Conservation (phyloP, 2,329 filamentous ascomycete species). For the Bipolaris sorokiniana region DNA sequence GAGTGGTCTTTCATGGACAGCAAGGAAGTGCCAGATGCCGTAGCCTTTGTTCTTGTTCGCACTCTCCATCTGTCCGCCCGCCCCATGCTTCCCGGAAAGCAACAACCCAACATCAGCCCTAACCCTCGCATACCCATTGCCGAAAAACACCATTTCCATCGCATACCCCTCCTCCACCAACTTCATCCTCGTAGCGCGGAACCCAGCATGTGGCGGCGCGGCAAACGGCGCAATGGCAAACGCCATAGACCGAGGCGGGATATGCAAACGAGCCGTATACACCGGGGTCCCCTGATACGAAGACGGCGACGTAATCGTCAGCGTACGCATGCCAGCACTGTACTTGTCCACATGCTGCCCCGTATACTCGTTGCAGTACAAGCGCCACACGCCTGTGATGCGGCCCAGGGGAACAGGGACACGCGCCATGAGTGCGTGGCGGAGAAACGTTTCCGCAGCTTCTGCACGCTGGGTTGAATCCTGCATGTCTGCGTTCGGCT, state of each 20-base stretch:
- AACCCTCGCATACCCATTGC: constrained; percentile 38
- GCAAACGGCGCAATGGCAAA: constrained; percentile 27
- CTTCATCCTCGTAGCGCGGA: constrained; percentile 27
- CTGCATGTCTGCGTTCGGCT: background rate
- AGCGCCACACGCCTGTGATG: constrained; percentile 34
- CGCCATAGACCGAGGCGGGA: constrained; percentile 38
- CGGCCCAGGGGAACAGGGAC: constrained; percentile 36
- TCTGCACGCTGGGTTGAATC: too few species aligned
- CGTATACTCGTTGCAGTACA: constrained; percentile 31
- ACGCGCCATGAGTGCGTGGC: constrained; percentile 22
- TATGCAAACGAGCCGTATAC: constrained; percentile 34
- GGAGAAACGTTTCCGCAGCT: constrained; percentile 27
- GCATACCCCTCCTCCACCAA: constrained; percentile 33
- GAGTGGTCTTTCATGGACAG: too few species aligned
- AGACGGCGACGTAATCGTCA: constrained; percentile 19
- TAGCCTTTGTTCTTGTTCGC: too few species aligned
- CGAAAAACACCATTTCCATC: constrained; percentile 38
- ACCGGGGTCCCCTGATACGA: background rate
- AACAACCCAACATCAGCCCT: constrained; percentile 36
- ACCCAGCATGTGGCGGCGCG: constrained; percentile 37
- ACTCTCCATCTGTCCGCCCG: too few species aligned
- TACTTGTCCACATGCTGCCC: constrained; percentile 37
- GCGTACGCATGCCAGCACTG: constrained; percentile 32
- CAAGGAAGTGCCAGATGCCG: too few species aligned
- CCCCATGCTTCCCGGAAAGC: constrained; percentile 29